Conservation (phyloP, 73 alveolate species). For the Uronychia setigera region DNA sequence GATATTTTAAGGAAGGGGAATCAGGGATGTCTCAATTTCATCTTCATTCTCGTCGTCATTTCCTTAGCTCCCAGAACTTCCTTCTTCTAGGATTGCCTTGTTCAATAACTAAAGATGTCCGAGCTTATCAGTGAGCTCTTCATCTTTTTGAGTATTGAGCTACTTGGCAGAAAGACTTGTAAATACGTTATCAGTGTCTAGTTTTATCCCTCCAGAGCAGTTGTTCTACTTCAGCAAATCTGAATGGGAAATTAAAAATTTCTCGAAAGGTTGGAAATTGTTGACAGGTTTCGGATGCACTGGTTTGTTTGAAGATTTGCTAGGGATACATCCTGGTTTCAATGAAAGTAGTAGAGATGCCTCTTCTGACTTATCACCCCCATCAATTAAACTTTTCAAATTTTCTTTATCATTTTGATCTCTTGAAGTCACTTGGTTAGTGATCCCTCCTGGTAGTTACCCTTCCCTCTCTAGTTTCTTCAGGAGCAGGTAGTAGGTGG, state of each 20-base stretch:
- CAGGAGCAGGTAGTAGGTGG: slow-evolving; percentile 83
- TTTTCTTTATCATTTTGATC: background rate
- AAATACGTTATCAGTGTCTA: background rate
- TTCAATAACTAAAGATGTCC: background rate
- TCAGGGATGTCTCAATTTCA: background rate
- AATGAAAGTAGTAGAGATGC: background rate
- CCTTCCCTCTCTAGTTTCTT: slow-evolving; percentile 72
- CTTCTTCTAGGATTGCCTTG: background rate
- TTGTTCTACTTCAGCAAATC: background rate
- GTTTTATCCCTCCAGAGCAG: background rate
- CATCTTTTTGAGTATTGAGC: background rate
- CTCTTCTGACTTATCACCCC: background rate
- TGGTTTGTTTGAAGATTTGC: background rate
- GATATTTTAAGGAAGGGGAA: background rate
- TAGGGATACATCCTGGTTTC: background rate
- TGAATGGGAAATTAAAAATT: background rate
- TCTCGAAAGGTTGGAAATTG: background rate
- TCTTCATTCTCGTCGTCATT: background rate
- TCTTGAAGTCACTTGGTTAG: background rate
- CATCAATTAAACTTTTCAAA: background rate
- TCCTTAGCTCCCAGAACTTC: background rate
- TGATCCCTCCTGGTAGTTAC: background rate
- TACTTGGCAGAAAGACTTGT: background rate
- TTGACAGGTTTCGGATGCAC: background rate
- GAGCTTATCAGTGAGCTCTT: background rate